A percentile compares a stretch with the other conserved stretches of the same genome.
Evolutionary conservation across 179 eudicot genomes (phyloP).

Genomic region (Monotropa hypopitys): DNA sequence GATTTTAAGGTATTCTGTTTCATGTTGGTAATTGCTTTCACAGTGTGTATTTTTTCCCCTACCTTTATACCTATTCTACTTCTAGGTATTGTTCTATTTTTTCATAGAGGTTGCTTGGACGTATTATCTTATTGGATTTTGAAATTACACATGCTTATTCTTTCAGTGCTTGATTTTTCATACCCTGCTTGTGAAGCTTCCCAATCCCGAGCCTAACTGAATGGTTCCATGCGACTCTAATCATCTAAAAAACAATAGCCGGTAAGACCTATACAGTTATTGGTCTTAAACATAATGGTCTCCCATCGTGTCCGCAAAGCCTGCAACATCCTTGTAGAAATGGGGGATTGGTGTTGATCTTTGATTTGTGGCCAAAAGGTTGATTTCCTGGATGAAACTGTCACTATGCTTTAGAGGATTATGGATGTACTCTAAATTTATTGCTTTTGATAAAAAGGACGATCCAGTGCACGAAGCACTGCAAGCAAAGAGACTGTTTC

Average conservation of each 20-base stretch:
- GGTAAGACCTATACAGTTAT: neutral
- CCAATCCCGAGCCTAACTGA: neutral
- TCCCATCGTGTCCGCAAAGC: neutral
- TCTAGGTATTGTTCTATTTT: neutral
- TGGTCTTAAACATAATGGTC: neutral
- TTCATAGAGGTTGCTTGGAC: neutral
- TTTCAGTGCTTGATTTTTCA: neutral
- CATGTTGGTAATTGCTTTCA: neutral
- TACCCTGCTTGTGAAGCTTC: neutral
- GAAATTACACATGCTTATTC: neutral
- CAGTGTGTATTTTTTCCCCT: neutral
- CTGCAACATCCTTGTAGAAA: neutral
- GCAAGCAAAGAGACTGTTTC: no score
- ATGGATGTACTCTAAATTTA: neutral
- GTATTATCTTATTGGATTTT: neutral
- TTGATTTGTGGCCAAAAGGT: neutral
- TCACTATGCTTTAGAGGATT: neutral
- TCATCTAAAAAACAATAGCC: neutral
- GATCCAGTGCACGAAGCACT: no score
- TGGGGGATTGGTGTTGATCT: neutral
- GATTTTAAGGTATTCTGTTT: conserved; percentile 63
- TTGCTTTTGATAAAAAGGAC: no score
- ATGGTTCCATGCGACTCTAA: neutral
- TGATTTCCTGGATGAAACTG: neutral
- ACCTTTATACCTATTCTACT: neutral